phyloP scores from a whole-genome alignment of 108 stramenopile species.

The Poteriospumella lacustris region DNA sequence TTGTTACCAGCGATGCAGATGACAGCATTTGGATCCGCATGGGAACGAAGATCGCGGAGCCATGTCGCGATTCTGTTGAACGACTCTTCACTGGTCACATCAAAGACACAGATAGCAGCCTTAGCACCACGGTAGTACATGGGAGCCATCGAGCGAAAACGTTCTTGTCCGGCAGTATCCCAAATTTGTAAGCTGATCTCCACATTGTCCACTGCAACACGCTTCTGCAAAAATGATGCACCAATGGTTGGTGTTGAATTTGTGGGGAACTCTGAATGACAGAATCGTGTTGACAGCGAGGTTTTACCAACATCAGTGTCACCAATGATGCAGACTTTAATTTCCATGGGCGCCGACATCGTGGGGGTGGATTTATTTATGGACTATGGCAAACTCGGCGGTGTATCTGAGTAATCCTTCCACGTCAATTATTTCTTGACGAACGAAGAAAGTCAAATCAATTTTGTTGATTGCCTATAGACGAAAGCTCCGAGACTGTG shows the following conservation, averaged over 20 bases:
- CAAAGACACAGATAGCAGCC: constrained; percentile 47
- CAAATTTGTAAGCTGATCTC: constrained; percentile 45
- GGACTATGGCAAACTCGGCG: too few relatives aligned
- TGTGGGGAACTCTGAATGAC: constrained; percentile 24
- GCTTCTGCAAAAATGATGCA: constrained; percentile 10
- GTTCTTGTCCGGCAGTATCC: constrained; percentile 48
- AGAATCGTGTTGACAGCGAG: constrained; percentile 11
- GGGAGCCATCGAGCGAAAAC: constrained; percentile 48
- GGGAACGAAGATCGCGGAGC: background rate
- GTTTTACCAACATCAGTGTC: constrained; percentile 30
- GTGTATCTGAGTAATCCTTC: too few relatives aligned
- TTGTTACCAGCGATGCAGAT: constrained; percentile 15
- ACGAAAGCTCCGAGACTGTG: too few relatives aligned
- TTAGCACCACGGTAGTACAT: constrained; percentile 50
- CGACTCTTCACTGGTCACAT: constrained; percentile 52
- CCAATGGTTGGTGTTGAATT: constrained; percentile 30
- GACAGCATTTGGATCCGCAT: constrained; percentile 19
- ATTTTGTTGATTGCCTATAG: too few relatives aligned
- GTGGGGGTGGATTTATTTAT: too few relatives aligned
- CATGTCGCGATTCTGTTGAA: constrained; percentile 20
- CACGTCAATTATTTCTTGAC: too few relatives aligned
- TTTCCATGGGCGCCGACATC: constrained; percentile 5
- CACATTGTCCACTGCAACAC: background rate
- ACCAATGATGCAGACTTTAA: constrained; percentile 29
- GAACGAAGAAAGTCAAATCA: too few relatives aligned